These are phyloP conservation scores for Thermoascus crustaceus DNA, from an alignment of 2,329 filamentous ascomycete species.

Conservation along the genomic window DNA sequence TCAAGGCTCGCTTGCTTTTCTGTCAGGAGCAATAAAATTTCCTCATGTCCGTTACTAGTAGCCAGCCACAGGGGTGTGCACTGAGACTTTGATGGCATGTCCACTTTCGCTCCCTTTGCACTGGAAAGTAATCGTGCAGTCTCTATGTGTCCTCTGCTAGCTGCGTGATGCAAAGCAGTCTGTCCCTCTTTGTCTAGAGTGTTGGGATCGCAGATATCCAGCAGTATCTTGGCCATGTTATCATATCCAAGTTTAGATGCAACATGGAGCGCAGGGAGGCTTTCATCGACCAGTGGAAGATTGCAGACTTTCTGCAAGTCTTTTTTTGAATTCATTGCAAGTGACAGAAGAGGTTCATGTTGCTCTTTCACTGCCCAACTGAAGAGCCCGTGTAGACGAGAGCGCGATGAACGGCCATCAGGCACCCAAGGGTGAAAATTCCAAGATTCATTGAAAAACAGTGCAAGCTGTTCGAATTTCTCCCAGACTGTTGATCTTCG, in stretches of 20 bases:
- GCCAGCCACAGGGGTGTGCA: constrained; percentile 7
- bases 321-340: constrained; percentile 3
- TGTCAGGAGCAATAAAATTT: constrained; percentile 2
- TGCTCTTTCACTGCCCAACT: constrained; percentile 15
- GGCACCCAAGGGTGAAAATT: constrained; percentile 16
- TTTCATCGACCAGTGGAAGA: constrained; percentile 12
- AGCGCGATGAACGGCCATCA: constrained; percentile 11
- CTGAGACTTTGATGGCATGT: background rate
- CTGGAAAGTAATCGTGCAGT: constrained; percentile 1
- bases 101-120: background rate
- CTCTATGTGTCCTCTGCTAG: constrained; percentile 1
- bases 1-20: constrained; percentile 3
- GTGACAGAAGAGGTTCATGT: constrained; percentile 11
- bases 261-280: constrained; percentile 14
- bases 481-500: constrained; percentile 8
- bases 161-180: constrained; percentile 6
- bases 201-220: constrained; percentile 4
- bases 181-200: constrained; percentile 4
- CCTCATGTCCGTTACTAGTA: constrained; percentile 2
- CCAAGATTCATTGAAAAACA: constrained; percentile 15
- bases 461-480: constrained; percentile 10
- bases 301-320: constrained; percentile 8
- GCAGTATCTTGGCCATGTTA: background rate
- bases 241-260: constrained; percentile 11
- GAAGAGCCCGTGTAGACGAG: constrained; percentile 14